Conservation (phyloP, 768 basidiomycete species). For the Tulasnella sp. region DNA sequence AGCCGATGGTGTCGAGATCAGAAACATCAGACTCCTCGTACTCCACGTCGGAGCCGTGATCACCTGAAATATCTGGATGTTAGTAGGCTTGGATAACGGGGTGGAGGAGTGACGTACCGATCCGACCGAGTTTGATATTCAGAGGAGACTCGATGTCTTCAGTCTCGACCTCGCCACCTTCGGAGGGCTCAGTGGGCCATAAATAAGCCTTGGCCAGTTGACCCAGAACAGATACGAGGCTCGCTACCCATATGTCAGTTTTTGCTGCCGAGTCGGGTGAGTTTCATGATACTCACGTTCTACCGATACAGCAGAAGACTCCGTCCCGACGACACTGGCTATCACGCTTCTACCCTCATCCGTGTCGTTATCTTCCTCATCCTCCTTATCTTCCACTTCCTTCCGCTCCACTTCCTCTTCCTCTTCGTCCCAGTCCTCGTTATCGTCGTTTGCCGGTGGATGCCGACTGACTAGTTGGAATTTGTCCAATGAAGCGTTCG, state of each 20-base stretch:
- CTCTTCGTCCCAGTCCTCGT: slow-evolving; percentile 21
- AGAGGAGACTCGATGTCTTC: slow-evolving; percentile 49
- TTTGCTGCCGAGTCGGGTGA: background rate
- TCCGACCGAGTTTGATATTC: slow-evolving; percentile 63
- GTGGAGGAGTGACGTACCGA: slow-evolving; percentile 52
- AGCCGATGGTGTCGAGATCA: slow-evolving; percentile 14
- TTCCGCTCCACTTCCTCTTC: background rate
- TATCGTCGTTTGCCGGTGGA: slow-evolving; percentile 27
- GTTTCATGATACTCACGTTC: background rate
- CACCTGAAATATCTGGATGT: slow-evolving; percentile 32
- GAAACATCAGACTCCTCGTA: slow-evolving; percentile 45
- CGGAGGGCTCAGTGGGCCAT: slow-evolving; percentile 51
- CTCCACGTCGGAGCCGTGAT: slow-evolving; percentile 49
- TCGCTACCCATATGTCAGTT: background rate
- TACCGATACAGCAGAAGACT: slow-evolving; percentile 35
- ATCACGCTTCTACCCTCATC: slow-evolving; percentile 17
- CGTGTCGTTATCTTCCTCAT: slow-evolving; percentile 9
- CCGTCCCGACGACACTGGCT: slow-evolving; percentile 18
- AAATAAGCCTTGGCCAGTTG: slow-evolving; percentile 61
- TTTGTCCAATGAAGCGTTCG: slow-evolving; percentile 48
- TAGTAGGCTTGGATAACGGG: no score
- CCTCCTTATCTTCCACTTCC: slow-evolving; percentile 8
- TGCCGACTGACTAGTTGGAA: slow-evolving; percentile 62
- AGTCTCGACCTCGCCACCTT: slow-evolving; percentile 47
- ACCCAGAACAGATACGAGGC: slow-evolving; percentile 38